A percentile compares a stretch with the other conserved stretches of the same genome.
These are phyloP conservation scores for Populus euphratica DNA, from an alignment of 345 rosid genomes.

Conservation along the genomic window DNA sequence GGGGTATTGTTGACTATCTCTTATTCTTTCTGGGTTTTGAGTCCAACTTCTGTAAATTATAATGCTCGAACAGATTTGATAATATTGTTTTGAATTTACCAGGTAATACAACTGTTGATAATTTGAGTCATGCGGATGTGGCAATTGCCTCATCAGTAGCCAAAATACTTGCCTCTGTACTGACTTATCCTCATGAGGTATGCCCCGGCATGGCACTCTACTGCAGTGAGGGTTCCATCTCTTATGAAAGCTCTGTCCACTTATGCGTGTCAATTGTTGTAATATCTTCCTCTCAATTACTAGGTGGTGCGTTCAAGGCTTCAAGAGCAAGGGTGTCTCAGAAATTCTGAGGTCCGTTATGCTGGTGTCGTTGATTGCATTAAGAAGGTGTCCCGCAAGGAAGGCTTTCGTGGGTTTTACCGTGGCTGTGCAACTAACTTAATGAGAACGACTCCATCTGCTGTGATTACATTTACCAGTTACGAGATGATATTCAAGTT, in stretches of 20 bases:
- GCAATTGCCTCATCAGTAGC: conserved; percentile 80
- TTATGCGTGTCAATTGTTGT: not conserved
- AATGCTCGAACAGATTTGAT: conserved; percentile 24
- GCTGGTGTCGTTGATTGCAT: conserved; percentile 69
- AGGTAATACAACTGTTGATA: conserved; percentile 60
- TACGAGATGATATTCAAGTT: conserved; percentile 73
- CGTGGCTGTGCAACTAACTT: conserved; percentile 84
- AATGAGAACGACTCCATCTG: conserved; percentile 80
- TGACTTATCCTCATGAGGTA: conserved; percentile 97
- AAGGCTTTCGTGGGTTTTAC: conserved; percentile 71
- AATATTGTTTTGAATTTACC: conserved; percentile 25
- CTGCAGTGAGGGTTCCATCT: not conserved
- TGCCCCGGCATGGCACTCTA: not conserved
- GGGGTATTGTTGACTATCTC: conserved; percentile 38
- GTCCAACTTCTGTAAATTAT: not conserved
- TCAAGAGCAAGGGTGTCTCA: conserved; percentile 85
- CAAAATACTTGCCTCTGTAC: conserved; percentile 74
- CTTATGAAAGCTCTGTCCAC: not conserved
- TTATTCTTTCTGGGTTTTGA: conserved; percentile 1
- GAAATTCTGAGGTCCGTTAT: conserved; percentile 47
- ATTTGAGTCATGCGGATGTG: conserved; percentile 55
- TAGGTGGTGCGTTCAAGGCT: conserved; percentile 89
- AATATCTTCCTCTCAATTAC: not conserved
- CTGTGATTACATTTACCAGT: conserved; percentile 76
- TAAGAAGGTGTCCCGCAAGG: conserved; percentile 61